Base-by-base conservation (phyloP, 371 early-diverging fungal genomes). In the Gilbertella persicaria region DNA sequence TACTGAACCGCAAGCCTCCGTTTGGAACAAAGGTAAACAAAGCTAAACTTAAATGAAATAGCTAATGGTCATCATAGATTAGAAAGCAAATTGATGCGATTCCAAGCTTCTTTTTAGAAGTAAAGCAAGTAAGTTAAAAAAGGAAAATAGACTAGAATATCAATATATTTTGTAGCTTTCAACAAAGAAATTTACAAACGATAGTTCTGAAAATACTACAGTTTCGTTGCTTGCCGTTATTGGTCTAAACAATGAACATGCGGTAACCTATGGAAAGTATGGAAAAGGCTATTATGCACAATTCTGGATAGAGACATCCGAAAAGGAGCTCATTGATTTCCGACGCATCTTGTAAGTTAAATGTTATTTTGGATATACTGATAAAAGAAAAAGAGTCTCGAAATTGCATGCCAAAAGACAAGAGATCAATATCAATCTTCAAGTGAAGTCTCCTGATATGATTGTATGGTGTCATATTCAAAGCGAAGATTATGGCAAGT, bases 1-100 rank as follows among this genome's bases (percentile, higher is more conserved):
- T 79, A 2, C 8, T 74, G 12, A 71, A 73, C 47, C 73, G 80
- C 9, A 71, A 73, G 36, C 75, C 80, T 13, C 80, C 80, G 0
- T 80, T 80, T 62, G 80, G 80, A 6, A 68, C 50, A 20, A 63
- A 75, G 55, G 76, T 75, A 64, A 26, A 14, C 33, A 9, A 9
- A 5, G 0, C 16, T 4, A 20, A 4, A 4, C 3, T 41, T 38
- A 30, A 13, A 37, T 1, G 14, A 40, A n/a, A 12, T 25, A 39
- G 37, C 35, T 51, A 40, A 19, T 13, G 3, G 7, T 45, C 23
- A 39, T 28, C 28, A 14, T 38, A 60, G 54, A 39, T 60, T 0
- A 53, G 53, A 42, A 45, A 48, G 20, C n/a, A 24, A 8, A 5
- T 55, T 4, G 23, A 60, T 14, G 0, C 14, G n/a, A 45, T 63